Percentiles rank a stretch among this genome's conserved stretches.
Conservation (phyloP, 768 basidiomycete species). For the Mycena vulgaris region DNA sequence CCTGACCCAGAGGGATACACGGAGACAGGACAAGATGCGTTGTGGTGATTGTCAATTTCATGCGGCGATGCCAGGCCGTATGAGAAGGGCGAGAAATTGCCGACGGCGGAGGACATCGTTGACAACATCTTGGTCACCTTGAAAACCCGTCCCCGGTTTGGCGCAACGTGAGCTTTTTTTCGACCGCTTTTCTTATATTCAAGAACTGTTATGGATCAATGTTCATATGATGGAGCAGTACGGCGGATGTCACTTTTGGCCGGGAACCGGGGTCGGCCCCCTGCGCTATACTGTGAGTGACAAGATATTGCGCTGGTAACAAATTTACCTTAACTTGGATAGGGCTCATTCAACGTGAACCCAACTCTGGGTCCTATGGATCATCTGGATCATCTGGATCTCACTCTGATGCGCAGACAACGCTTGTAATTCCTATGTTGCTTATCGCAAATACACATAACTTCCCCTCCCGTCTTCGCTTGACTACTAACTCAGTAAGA, state of each 20-base stretch:
- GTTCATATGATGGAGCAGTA: slow-evolving; percentile 38
- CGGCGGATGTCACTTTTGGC: slow-evolving; percentile 38
- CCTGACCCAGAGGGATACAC: slow-evolving; percentile 27
- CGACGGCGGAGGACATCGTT: slow-evolving; percentile 33
- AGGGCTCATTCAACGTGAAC: slow-evolving; percentile 37
- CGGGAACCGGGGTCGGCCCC: slow-evolving; percentile 35
- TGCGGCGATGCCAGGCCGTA: slow-evolving; percentile 32
- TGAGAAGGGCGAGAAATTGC: slow-evolving; percentile 9
- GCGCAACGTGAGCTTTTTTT: slow-evolving; percentile 30
- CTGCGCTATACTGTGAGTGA: slow-evolving; percentile 24
- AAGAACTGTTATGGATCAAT: not conserved
- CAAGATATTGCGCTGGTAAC: not conserved
- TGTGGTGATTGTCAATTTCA: slow-evolving; percentile 29
- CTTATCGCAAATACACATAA: slow-evolving; percentile 29
- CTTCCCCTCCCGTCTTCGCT: not conserved
- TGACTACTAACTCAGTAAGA: not conserved
- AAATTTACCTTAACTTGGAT: not conserved
- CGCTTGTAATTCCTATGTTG: slow-evolving; percentile 28
- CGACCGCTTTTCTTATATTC: not conserved
- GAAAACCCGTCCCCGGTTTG: slow-evolving; percentile 27
- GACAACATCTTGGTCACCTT: slow-evolving; percentile 32
- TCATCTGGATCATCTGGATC: not conserved
- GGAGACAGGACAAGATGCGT: slow-evolving; percentile 28
- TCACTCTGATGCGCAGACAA: slow-evolving; percentile 29
- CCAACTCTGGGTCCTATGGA: too few species aligned